Evolutionary conservation across 371 early-diverging fungal species (phyloP).

Genomic region (Syncephalastrum contaminatum): DNA sequence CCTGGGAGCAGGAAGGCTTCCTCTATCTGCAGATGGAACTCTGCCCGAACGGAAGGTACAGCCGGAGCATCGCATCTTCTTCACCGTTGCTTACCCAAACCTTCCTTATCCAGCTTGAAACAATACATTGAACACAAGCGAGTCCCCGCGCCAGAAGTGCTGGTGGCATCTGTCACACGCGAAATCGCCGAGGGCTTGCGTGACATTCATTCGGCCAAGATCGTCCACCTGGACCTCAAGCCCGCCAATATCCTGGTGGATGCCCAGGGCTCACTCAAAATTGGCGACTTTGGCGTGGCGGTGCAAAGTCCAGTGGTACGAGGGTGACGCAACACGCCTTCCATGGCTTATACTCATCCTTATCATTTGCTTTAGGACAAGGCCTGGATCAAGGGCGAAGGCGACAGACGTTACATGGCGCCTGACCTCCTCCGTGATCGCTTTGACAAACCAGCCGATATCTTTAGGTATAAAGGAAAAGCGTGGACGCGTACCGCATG

Average conservation of each 20-base stretch:
- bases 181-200: constrained; percentile 73
- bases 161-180: constrained; percentile 79
- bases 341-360: neutral
- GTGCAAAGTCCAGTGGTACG: constrained; percentile 59
- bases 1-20: constrained; percentile 92
- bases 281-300: constrained; percentile 91
- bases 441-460: constrained; percentile 83
- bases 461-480: constrained; percentile 68
- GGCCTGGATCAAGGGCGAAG: constrained; percentile 68
- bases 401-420: constrained; percentile 95
- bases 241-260: constrained; percentile 84
- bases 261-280: constrained; percentile 63
- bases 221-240: constrained; percentile 89
- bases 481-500: neutral
- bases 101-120: constrained; percentile 5
- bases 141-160: constrained; percentile 55
- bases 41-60: constrained; percentile 76
- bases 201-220: constrained; percentile 68
- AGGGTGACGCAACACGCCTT: constrained; percentile 5
- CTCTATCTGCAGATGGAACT: constrained; percentile 89
- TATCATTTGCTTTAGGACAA: constrained; percentile 12
- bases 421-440: constrained; percentile 83
- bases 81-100: constrained; percentile 3
- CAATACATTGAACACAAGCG: constrained; percentile 24
- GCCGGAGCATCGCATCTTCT: constrained; percentile 3